Base-by-base conservation (phyloP, 129 eudicot genomes). In the Tagetes erecta region DNA sequence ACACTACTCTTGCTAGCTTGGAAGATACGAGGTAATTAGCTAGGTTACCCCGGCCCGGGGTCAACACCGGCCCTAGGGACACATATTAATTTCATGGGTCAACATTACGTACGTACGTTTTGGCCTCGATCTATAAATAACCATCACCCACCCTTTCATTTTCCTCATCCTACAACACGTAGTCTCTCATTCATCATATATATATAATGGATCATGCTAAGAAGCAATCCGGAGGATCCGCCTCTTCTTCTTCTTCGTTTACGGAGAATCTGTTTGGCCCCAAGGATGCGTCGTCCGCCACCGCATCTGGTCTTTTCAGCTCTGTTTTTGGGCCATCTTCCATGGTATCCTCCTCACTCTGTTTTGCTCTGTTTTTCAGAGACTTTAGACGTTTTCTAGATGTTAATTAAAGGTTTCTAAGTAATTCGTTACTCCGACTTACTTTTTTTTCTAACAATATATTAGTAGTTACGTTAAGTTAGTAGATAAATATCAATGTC, bases 231-330 rank as follows among this genome's bases (percentile, higher is more conserved):
- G 68, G 78, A 20, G 73, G 51, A 52, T 46, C 77, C 1, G 47
- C 46, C 1, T 81, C 96, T 0, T 33, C 40, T n/a, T 59, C 65
- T 9, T 59, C 41, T 13, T 85, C 90, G 37, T 84, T 88, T 53
- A 81, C 96, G 14, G 76, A 60, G 67, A 95, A 92, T 76, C 86
- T 92, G 14, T 92, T 92, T 73, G 96, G 96, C 75, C 98, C 98
- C 6, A 89, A 89, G 79, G 86, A 83, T 52, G 50, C 86, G 1
- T 52, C 83, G 83, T 49, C 80, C 83, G 3, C 79, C 9, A 11
- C 67, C 45, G 75, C 96, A 14, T 49, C 89, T 7, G 81, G 85
- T 46, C 74, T 84, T 52, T 92, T 92, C 66, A 86, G 80, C 74
- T 79, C 95, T 14, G 91, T 89, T 78, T 92, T 92, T 73, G 96